Percentiles rank a stretch among this genome's conserved stretches.
Conservation (phyloP, 768 basidiomycete species). For the Lactifluus volemus region DNA sequence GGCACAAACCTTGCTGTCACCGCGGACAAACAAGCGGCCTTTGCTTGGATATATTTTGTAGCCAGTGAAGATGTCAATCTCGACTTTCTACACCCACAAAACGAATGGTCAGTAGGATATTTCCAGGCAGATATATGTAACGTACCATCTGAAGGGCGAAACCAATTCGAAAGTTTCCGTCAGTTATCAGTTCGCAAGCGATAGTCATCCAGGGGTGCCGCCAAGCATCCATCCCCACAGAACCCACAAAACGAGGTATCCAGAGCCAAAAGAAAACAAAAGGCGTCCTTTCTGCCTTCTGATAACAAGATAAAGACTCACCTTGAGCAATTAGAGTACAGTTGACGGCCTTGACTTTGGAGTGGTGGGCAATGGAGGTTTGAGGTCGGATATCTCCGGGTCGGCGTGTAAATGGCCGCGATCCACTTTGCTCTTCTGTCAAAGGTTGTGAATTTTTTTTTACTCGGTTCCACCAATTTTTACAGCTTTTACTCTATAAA, state of each 20-base stretch:
- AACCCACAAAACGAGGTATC: constrained; percentile 17
- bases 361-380: background rate
- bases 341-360: background rate
- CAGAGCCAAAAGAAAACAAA: background rate
- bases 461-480: background rate
- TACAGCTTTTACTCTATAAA: background rate
- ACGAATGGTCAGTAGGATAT: constrained; percentile 22
- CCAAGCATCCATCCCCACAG: constrained; percentile 20
- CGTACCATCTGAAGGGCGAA: constrained; percentile 23
- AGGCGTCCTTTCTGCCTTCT: constrained; percentile 10
- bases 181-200: constrained; percentile 5
- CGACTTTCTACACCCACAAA: constrained; percentile 69
- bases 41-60: constrained; percentile 97
- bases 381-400: constrained; percentile 9
- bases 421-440: too few relatives aligned
- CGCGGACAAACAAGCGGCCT: constrained; percentile 93
- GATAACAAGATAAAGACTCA: constrained; percentile 36
- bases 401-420: background rate
- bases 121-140: background rate
- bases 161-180: constrained; percentile 6
- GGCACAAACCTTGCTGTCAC: constrained; percentile 80
- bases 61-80: constrained; percentile 97
- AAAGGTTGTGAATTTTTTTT: too few relatives aligned
- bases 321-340: constrained; percentile 44
- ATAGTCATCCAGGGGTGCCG: constrained; percentile 16